These are phyloP conservation scores for Cladosporium sp. DNA, from an alignment of 2,329 filamentous ascomycete species.

Conservation along the genomic window DNA sequence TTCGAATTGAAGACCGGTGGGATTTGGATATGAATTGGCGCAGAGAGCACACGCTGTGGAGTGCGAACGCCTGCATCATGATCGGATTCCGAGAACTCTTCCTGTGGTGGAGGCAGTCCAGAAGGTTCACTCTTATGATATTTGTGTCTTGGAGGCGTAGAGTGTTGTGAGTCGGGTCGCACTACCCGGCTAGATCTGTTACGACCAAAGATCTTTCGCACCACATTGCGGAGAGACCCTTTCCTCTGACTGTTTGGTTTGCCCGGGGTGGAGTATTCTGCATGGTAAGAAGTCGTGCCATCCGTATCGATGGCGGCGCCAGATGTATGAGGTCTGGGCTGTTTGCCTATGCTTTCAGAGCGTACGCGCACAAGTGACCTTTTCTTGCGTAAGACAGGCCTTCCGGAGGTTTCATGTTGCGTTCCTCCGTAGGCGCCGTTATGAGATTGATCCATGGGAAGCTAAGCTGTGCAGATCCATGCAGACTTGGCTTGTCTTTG, in stretches of 20 bases:
- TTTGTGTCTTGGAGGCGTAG: constrained; percentile 24
- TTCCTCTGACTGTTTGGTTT: constrained; percentile 19
- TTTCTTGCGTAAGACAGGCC: constrained; percentile 6
- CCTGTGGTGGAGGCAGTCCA: constrained; percentile 17
- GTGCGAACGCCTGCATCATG: constrained; percentile 6
- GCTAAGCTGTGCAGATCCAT: constrained; percentile 21
- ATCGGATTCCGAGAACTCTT: constrained; percentile 6
- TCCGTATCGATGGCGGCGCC: constrained; percentile 1
- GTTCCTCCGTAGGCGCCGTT: constrained; percentile 17
- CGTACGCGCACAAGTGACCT: constrained; percentile 4
- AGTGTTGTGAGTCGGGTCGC: background rate
- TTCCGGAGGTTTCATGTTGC: constrained; percentile 11
- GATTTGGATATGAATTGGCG: constrained; percentile 18
- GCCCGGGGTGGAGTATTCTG: constrained; percentile 17
- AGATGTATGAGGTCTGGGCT: background rate
- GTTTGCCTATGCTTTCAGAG: constrained; percentile 4
- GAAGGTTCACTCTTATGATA: constrained; percentile 30
- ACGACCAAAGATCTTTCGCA: constrained; percentile 34
- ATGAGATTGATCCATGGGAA: constrained; percentile 24
- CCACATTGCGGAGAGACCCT: constrained; percentile 32
- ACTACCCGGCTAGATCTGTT: constrained; percentile 24
- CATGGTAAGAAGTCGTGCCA: background rate
- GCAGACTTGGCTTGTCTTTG: constrained; percentile 17
- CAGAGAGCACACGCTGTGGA: constrained; percentile 21
- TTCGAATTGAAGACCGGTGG: constrained; percentile 14